phyloP scores from a whole-genome alignment of 208 protist species.

The Leishmania braziliensis region DNA sequence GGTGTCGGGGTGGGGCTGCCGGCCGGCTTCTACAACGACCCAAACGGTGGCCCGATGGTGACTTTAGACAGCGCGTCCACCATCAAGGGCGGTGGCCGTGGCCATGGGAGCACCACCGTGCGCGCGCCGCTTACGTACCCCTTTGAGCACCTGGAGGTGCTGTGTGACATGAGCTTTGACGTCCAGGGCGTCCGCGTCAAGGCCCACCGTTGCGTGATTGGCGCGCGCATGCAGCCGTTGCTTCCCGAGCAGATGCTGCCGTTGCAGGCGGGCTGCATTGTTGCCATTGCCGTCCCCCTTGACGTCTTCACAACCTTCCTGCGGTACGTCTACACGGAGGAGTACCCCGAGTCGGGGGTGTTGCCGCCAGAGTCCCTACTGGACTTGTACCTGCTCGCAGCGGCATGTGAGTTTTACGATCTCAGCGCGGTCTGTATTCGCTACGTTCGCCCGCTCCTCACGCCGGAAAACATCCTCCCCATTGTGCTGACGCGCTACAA shows the following conservation, averaged over 20 bases:
- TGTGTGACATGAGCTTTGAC: constrained; percentile 90
- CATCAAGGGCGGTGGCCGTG: constrained; percentile 4
- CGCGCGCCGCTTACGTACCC: constrained; percentile 77
- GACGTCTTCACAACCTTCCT: constrained; percentile 88
- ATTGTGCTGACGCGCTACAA: constrained; percentile 88
- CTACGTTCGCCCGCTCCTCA: constrained; percentile 75
- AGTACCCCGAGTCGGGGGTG: constrained; percentile 75
- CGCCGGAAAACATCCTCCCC: constrained; percentile 81
- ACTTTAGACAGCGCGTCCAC: constrained; percentile 24
- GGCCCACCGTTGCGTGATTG: constrained; percentile 90
- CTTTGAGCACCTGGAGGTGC: constrained; percentile 74
- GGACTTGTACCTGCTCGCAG: constrained; percentile 80
- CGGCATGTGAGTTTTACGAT: constrained; percentile 86
- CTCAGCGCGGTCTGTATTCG: constrained; percentile 71
- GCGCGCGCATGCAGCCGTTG: constrained; percentile 75
- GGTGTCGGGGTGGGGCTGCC: constrained; percentile 20
- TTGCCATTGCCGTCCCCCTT: constrained; percentile 72
- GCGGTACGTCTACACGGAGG: constrained; percentile 88
- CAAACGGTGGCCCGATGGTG: constrained; percentile 24
- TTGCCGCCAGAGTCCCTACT: constrained; percentile 78
- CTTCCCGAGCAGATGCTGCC: constrained; percentile 79
- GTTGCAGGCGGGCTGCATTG: constrained; percentile 76
- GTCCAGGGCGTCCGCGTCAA: constrained; percentile 80
- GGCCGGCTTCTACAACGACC: constrained; percentile 24
- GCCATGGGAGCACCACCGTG: constrained; percentile 18